These are phyloP conservation scores for Emmonsiellopsis sp. DNA, from an alignment of 2,329 filamentous ascomycete genomes.

Conservation along the genomic window DNA sequence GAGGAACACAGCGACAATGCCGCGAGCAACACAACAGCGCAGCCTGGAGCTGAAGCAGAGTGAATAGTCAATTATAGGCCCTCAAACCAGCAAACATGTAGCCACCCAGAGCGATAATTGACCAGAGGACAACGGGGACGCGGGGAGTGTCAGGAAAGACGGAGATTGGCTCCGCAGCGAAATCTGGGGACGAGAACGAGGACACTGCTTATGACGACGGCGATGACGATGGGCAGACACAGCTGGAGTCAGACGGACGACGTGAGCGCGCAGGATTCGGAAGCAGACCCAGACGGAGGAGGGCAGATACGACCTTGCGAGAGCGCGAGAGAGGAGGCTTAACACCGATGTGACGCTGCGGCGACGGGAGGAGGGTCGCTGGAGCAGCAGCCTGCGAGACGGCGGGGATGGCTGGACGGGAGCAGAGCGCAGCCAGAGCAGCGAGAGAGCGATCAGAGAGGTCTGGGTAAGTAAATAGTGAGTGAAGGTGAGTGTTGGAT, in stretches of 20 bases:
- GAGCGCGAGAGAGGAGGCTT: constrained; percentile 5
- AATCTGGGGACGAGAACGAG: neutral
- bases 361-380: constrained; percentile 2
- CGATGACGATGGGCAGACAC: neutral
- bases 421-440: neutral
- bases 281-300: neutral
- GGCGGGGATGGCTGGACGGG: neutral
- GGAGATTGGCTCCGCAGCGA: too few species aligned
- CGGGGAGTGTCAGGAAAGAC: neutral
- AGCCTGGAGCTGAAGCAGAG: neutral
- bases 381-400: neutral
- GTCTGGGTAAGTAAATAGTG: too few species aligned
- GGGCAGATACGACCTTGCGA: constrained; percentile 12
- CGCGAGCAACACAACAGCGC: neutral
- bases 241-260: neutral
- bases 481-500: too few species aligned
- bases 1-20: neutral
- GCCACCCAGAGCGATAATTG: neutral
- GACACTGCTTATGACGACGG: neutral
- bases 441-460: neutral
- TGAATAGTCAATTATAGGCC: neutral
- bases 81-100: neutral
- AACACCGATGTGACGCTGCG: constrained; percentile 14
- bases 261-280: constrained; percentile 1
- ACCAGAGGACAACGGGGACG: neutral